Conservation (phyloP, 805 yeast species). For the Dipodascopsis tothii region DNA sequence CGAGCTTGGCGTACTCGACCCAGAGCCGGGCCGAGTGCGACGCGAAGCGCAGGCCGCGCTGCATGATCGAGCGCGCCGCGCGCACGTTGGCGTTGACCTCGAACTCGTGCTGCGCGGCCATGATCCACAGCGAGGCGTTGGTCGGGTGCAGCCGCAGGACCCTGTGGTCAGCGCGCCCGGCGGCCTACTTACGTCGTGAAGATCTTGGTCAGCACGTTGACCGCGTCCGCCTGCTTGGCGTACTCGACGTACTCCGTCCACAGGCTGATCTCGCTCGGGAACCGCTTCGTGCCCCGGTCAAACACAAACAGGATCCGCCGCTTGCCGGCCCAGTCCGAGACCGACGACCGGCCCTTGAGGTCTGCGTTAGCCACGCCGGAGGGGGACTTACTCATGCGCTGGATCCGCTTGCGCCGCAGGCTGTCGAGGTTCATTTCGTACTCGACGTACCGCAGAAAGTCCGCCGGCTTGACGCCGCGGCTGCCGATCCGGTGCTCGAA, state of each 20-base stretch:
- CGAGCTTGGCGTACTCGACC: conserved; percentile 82
- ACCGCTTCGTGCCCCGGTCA: conserved; percentile 73
- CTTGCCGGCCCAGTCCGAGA: conserved; percentile 82
- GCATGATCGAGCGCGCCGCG: conserved; percentile 80
- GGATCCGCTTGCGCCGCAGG: conserved; percentile 63
- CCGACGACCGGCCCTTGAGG: conserved; percentile 31
- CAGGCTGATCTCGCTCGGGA: conserved; percentile 64
- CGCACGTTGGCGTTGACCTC: conserved; percentile 81
- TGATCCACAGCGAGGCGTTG: conserved; percentile 82
- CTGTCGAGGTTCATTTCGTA: conserved; percentile 76
- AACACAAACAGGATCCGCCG: conserved; percentile 74
- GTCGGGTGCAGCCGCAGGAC: conserved; percentile 84
- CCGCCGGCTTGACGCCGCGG: conserved; percentile 70
- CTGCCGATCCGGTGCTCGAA: conserved; percentile 86
- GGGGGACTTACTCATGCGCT: conserved; percentile 47
- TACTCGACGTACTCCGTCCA: conserved; percentile 73
- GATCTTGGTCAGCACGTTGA: conserved; percentile 40
- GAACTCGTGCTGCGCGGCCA: conserved; percentile 90
- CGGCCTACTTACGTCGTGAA: conserved; percentile 32
- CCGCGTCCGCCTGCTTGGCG: conserved; percentile 32
- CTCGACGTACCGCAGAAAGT: conserved; percentile 68
- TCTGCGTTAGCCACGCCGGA: conserved; percentile 27
- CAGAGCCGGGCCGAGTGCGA: conserved; percentile 65
- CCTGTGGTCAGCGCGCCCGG: conserved; percentile 38
- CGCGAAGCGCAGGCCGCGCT: conserved; percentile 77